Evolutionary conservation across 2,329 filamentous ascomycete species (phyloP).

Genomic region (Akanthomyces lecanii): DNA sequence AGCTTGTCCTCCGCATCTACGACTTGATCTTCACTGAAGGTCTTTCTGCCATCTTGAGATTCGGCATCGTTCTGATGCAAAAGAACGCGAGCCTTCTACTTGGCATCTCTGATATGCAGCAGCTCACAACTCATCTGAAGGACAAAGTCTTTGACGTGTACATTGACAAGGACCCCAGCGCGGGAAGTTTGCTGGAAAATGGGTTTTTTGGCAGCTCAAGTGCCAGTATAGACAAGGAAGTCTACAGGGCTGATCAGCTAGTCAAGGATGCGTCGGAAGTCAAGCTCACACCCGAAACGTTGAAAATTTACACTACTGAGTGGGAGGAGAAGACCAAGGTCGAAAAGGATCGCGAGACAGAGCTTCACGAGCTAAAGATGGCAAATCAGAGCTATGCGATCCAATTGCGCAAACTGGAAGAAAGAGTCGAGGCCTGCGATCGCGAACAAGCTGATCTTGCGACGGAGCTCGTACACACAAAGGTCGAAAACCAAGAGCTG

Average conservation of each 20-base stretch:
- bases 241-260: slow-evolving; percentile 90
- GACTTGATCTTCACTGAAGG: slow-evolving; percentile 93
- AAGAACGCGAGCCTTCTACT: slow-evolving; percentile 80
- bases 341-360: slow-evolving; percentile 77
- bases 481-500: slow-evolving; percentile 89
- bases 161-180: slow-evolving; percentile 88
- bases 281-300: slow-evolving; percentile 75
- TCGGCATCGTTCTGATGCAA: slow-evolving; percentile 92
- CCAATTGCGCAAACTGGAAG: slow-evolving; percentile 80
- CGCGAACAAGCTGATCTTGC: slow-evolving; percentile 86
- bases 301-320: slow-evolving; percentile 76
- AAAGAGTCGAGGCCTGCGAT: slow-evolving; percentile 82
- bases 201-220: slow-evolving; percentile 95
- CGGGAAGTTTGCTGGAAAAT: slow-evolving; percentile 89
- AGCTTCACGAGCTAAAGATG: slow-evolving; percentile 69
- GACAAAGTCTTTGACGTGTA: slow-evolving; percentile 95
- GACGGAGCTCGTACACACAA: slow-evolving; percentile 84
- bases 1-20: slow-evolving; percentile 93
- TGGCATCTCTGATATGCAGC: slow-evolving; percentile 84
- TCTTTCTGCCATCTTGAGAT: slow-evolving; percentile 86
- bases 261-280: slow-evolving; percentile 89
- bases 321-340: slow-evolving; percentile 88
- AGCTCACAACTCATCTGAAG: slow-evolving; percentile 84
- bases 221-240: slow-evolving; percentile 84
- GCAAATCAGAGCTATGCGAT: slow-evolving; percentile 64